Evolutionary conservation across 73 alveolate genomes (phyloP).

Genomic region (Uronychia binucleata): DNA sequence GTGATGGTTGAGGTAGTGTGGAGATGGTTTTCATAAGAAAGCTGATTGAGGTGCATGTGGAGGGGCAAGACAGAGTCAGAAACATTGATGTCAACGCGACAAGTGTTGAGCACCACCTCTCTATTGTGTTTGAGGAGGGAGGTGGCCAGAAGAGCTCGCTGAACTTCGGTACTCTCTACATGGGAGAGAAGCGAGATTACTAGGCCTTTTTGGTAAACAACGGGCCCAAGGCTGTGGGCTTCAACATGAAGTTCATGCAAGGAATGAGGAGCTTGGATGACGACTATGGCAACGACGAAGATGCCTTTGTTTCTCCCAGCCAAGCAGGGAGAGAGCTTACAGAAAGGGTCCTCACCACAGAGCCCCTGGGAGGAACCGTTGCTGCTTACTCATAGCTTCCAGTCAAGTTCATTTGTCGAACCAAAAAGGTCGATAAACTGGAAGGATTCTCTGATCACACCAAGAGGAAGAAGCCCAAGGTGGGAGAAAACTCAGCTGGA

Average conservation of each 20-base stretch:
- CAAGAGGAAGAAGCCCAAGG: slow-evolving; percentile 56
- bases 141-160: slow-evolving; percentile 90
- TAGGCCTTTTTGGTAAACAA: slow-evolving; percentile 94
- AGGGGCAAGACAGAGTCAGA: slow-evolving; percentile 89
- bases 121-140: slow-evolving; percentile 86
- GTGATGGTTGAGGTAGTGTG: no score
- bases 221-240: slow-evolving; percentile 92
- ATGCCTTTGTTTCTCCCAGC: slow-evolving; percentile 87
- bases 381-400: slow-evolving; percentile 93
- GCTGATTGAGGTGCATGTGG: slow-evolving; percentile 92
- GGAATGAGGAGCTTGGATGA: slow-evolving; percentile 89
- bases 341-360: slow-evolving; percentile 93
- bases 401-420: slow-evolving; percentile 86
- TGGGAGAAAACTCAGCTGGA: slow-evolving; percentile 54
- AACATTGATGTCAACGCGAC: slow-evolving; percentile 98
- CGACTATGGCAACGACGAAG: slow-evolving; percentile 84
- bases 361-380: slow-evolving; percentile 92
- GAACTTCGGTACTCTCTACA: slow-evolving; percentile 96
- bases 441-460: slow-evolving; percentile 75
- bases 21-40: slow-evolving; percentile 96
- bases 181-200: slow-evolving; percentile 93
- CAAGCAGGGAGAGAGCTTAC: slow-evolving; percentile 95
- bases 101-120: slow-evolving; percentile 89
- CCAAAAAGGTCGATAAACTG: slow-evolving; percentile 74
- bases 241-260: slow-evolving; percentile 83